A percentile compares a stretch with the other conserved stretches of the same genome.
phyloP scores from a whole-genome alignment of 169 alveolate species.

The Toxoplasma gondii region DNA sequence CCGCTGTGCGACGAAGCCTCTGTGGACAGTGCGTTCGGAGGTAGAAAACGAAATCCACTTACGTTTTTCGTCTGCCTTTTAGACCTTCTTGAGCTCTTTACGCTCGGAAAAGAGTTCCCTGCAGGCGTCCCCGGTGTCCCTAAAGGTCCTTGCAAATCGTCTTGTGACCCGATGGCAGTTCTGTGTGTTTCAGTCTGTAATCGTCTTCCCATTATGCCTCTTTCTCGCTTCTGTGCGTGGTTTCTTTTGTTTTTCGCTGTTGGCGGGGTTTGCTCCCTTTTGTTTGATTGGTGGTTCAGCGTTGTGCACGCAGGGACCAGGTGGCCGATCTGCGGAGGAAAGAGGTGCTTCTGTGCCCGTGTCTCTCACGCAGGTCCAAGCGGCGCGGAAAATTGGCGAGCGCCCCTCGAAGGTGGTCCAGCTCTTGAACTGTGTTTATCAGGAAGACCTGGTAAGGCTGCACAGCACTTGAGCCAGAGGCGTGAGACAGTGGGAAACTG shows the following conservation, averaged over 20 bases:
- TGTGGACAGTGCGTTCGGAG: not conserved
- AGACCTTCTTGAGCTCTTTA: not conserved
- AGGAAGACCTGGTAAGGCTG: slow-evolving; percentile 81
- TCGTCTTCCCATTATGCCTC: not conserved
- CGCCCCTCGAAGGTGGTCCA: slow-evolving; percentile 88
- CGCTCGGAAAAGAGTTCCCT: too few relatives aligned
- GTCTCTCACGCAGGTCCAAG: slow-evolving; percentile 77
- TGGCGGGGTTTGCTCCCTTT: too few relatives aligned
- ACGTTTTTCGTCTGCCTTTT: not conserved
- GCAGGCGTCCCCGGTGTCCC: too few relatives aligned
- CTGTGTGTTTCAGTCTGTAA: not conserved
- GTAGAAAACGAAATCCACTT: not conserved
- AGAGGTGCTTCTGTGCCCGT: not conserved
- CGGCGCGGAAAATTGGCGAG: slow-evolving; percentile 84
- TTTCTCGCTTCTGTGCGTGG: not conserved
- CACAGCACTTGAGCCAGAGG: not conserved
- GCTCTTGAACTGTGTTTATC: slow-evolving; percentile 85
- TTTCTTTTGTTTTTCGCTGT: not conserved
- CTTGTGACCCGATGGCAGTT: too few relatives aligned
- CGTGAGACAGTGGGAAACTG: not conserved
- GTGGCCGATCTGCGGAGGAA: too few relatives aligned
- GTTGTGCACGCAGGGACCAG: too few relatives aligned
- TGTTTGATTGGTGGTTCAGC: too few relatives aligned
- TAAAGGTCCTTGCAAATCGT: too few relatives aligned
- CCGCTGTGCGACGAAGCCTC: too few relatives aligned